Evolutionary conservation across 768 basidiomycete genomes (phyloP).

Genomic region (Termitomyces sp.): DNA sequence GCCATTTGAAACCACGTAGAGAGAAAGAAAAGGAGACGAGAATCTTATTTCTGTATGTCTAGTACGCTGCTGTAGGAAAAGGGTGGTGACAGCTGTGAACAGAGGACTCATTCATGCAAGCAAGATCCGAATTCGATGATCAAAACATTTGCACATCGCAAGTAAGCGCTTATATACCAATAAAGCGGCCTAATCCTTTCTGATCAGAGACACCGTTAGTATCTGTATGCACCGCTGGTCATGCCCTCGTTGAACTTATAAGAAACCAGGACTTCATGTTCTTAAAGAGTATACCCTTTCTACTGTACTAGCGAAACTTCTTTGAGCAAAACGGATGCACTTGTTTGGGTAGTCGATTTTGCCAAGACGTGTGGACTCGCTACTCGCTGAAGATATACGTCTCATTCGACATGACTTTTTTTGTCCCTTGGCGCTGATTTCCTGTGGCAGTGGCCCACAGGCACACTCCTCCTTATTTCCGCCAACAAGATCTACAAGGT

Average conservation of each 20-base stretch:
- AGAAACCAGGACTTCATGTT: not conserved
- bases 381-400: conserved; percentile 89
- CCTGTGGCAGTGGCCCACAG: conserved; percentile 69
- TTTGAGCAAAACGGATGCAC: conserved; percentile 98
- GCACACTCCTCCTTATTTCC: conserved; percentile 91
- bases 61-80: conserved; percentile 1
- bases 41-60: conserved; percentile 71
- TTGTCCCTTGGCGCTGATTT: conserved; percentile 7
- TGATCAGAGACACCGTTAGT: conserved; percentile 64
- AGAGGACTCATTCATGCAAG: conserved; percentile 98
- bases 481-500: conserved; percentile 94
- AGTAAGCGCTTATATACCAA: no score
- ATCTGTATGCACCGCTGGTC: conserved; percentile 51
- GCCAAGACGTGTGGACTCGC: no score
- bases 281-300: conserved; percentile 89
- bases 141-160: no score
- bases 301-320: conserved; percentile 97
- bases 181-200: not conserved
- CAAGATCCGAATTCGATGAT: no score
- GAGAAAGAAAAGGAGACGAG: conserved; percentile 92
- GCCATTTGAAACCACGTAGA: no score
- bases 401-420: not conserved
- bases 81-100: conserved; percentile 11
- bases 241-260: not conserved
- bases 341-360: conserved; percentile 99